Percentiles rank a stretch among this genome's conserved stretches.
Conservation (phyloP, 2,329 filamentous ascomycete genomes). For the Colletotrichum tropicale region DNA sequence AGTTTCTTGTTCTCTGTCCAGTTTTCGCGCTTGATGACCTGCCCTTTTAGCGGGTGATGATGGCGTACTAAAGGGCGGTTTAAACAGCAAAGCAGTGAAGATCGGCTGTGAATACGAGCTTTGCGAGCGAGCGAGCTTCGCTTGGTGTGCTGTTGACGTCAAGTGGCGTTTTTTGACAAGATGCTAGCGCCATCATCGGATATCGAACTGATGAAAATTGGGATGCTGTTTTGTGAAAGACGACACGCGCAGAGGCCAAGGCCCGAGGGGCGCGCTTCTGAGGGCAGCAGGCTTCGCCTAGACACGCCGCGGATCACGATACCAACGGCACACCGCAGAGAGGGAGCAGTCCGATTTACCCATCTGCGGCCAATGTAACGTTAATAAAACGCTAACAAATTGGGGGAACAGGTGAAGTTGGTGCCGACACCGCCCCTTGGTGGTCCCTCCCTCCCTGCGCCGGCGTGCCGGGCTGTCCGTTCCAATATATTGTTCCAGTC, state of each 20-base stretch:
- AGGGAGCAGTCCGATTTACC: neutral
- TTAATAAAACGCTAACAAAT: conserved; percentile 1
- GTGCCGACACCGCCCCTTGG: neutral
- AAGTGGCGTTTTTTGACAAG: neutral
- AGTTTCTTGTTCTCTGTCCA: neutral
- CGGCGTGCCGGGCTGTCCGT: neutral
- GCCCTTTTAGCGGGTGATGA: neutral
- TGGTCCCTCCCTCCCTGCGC: neutral
- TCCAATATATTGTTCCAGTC: neutral
- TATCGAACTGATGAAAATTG: neutral
- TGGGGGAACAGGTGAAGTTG: neutral
- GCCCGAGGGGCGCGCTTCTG: neutral
- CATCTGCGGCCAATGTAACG: conserved; percentile 1
- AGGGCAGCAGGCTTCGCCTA: neutral
- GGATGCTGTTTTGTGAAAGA: neutral
- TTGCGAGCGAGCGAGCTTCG: neutral
- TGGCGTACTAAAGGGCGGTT: neutral
- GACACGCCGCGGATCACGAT: neutral
- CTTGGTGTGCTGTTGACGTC: neutral
- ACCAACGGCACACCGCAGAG: neutral
- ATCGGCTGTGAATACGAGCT: neutral
- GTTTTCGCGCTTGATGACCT: neutral
- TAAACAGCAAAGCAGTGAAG: neutral
- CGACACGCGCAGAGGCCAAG: neutral
- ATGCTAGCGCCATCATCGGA: neutral